Base-by-base conservation (phyloP, 257 asterid species). In the Oldenlandia corymbosa region DNA sequence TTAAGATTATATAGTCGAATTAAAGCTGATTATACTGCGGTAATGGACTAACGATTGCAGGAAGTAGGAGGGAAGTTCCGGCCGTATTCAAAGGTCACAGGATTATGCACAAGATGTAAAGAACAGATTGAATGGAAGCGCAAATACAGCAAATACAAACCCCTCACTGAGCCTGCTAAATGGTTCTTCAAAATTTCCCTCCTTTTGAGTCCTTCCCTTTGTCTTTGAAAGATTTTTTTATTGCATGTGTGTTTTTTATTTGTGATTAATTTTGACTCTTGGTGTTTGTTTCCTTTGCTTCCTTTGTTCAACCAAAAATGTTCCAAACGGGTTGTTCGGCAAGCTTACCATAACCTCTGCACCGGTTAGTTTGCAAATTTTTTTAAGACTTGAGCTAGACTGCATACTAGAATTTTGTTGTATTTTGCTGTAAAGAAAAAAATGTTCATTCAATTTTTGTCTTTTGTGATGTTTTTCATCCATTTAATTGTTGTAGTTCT, bases 111-210 rank as follows among this genome's bases (percentile, higher is more conserved):
- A 55, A 89, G 95, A 48, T 92, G 99, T 69, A 92, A 75, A 73
- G 93, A 78, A 1, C 99, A 92, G 75, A 92, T 92, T 67, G 99
- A 89, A 26, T 89, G 99, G 95, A 92, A 89, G 65, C 89, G 95
- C 56, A 87, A 75, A 73, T 89, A 92, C 67, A 97, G 97, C 16
- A 92, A 89, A 65, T 89, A 89, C 71, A 92, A 92, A 75, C 81
- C 93, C 47, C 85, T 92, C 18, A 45, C 70, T 7, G 94, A 92
- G 82, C 96, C 99, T 47, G 81, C 90, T 20, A 92, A 92, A 76
- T 92, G 98, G 98, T 91, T 75, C 26, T 21, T 58, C 4, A 24
- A 0, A 5, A 13, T 10, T 13, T 1, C 27, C 5, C 47, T 31
- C 7, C 39, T 58, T 31, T 10, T n/a, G n/a, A n/a, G n/a, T 34